These are phyloP conservation scores for Nyctanthes arbortristis DNA, from an alignment of 257 asterid species.

Conservation along the genomic window DNA sequence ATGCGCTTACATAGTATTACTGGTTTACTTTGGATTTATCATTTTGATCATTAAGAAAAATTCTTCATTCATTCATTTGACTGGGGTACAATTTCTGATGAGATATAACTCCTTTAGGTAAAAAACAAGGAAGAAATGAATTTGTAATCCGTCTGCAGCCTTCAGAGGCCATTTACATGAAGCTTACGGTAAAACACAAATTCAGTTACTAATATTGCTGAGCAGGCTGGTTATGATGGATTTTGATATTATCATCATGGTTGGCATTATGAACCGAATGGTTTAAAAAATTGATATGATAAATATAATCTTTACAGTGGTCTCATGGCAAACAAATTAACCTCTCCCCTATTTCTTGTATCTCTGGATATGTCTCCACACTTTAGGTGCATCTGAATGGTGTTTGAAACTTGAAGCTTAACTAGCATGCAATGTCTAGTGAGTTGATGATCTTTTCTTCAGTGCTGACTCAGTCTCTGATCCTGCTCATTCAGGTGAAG, in stretches of 20 bases:
- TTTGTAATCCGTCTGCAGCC: no score
- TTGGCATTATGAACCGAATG: neutral
- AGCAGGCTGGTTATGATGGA: neutral
- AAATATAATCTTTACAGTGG: neutral
- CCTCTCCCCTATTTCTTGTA: neutral
- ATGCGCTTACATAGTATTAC: neutral
- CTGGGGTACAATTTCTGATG: neutral
- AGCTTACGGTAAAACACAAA: no score
- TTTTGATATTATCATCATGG: neutral
- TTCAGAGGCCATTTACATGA: no score
- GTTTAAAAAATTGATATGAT: neutral
- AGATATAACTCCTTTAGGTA: neutral
- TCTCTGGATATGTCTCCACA: neutral
- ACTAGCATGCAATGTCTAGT: neutral
- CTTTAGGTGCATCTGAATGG: neutral
- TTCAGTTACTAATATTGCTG: no score
- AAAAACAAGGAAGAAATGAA: no score
- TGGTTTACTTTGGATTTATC: neutral
- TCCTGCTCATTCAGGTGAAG: constrained; percentile 72
- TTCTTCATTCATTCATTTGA: constrained; percentile 15
- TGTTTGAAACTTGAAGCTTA: neutral
- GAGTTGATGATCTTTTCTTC: neutral
- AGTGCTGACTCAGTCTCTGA: constrained; percentile 10
- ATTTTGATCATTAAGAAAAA: neutral
- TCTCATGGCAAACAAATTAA: neutral